These are phyloP conservation scores for Suillus variegatus DNA, from an alignment of 768 basidiomycete genomes.

Conservation along the genomic window DNA sequence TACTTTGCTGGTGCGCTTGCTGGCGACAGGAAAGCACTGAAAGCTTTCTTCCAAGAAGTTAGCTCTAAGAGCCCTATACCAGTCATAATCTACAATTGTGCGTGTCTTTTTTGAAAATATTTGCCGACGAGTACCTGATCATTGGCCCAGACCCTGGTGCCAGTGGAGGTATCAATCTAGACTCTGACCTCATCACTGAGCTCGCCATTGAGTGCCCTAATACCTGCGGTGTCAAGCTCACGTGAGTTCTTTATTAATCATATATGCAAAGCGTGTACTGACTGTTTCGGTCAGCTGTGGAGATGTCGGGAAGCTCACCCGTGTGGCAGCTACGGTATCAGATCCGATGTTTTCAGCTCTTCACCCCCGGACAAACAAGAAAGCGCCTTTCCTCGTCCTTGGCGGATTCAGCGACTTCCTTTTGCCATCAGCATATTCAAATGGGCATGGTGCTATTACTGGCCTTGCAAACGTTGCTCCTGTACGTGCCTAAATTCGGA, in stretches of 20 bases:
- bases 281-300: constrained; percentile 60
- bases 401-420: constrained; percentile 88
- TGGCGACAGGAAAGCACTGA: constrained; percentile 64
- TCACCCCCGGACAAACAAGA: constrained; percentile 67
- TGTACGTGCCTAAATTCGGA: constrained; percentile 38
- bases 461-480: constrained; percentile 86
- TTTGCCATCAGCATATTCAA: constrained; percentile 67
- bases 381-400: constrained; percentile 78
- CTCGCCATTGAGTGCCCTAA: constrained; percentile 78
- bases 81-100: constrained; percentile 87
- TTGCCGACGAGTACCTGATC: not conserved
- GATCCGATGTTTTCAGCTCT: constrained; percentile 51
- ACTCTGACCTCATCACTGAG: constrained; percentile 84
- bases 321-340: constrained; percentile 73
- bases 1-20: constrained; percentile 82
- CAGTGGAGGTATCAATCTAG: constrained; percentile 86
- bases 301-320: constrained; percentile 88
- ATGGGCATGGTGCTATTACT: constrained; percentile 87
- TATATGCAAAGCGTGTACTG: constrained; percentile 3
- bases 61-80: constrained; percentile 81
- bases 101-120: constrained; percentile 26
- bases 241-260: constrained; percentile 47
- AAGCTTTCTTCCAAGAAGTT: constrained; percentile 78
- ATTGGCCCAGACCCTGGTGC: constrained; percentile 74
- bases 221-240: constrained; percentile 85